These are phyloP conservation scores for Seiridium cupressi DNA, from an alignment of 2,329 filamentous ascomycete species.

Conservation along the genomic window DNA sequence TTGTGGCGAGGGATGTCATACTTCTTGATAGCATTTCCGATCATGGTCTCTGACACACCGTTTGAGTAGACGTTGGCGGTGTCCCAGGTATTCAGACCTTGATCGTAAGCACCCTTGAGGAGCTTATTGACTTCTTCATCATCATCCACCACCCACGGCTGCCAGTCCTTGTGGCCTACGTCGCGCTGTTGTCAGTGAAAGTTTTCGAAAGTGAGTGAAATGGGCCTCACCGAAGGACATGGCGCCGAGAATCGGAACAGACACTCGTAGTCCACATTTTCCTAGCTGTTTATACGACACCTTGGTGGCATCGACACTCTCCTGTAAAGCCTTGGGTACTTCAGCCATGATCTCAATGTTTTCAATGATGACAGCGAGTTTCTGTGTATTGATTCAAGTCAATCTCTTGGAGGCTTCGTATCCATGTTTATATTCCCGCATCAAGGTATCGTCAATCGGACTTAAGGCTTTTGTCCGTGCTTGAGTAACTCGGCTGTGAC, in stretches of 20 bases:
- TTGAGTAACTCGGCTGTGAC: no score
- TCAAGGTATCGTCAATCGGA: no score
- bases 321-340: not conserved
- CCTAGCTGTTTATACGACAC: constrained; percentile 9
- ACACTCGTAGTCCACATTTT: constrained; percentile 11
- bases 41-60: constrained; percentile 61
- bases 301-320: constrained; percentile 1
- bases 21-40: constrained; percentile 62
- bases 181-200: not conserved
- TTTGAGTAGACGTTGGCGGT: constrained; percentile 58
- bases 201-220: not conserved
- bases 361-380: not conserved
- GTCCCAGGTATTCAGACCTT: constrained; percentile 13
- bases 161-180: constrained; percentile 2
- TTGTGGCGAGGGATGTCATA: constrained; percentile 63
- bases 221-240: constrained; percentile 7
- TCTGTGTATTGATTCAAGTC: not conserved
- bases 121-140: constrained; percentile 10
- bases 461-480: no score
- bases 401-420: no score
- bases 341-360: not conserved
- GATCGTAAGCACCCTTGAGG: constrained; percentile 14
- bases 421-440: no score
- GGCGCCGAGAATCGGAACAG: constrained; percentile 9
- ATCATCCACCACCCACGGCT: constrained; percentile 8